Base-by-base conservation (phyloP, 164 flowering plant genomes). In the Nymphaea thermarum region DNA sequence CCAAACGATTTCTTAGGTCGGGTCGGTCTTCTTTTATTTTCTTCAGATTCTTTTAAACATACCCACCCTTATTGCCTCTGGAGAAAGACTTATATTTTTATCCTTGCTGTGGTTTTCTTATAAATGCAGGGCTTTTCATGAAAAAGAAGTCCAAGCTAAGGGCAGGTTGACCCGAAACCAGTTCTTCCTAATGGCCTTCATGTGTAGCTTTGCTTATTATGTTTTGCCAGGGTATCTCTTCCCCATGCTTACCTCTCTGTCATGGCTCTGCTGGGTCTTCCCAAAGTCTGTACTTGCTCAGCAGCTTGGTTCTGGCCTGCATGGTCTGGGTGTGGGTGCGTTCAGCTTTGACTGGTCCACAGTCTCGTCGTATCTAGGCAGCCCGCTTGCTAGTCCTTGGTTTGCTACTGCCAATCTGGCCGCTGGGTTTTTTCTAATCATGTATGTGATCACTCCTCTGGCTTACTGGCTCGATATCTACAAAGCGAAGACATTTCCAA, bases 341-440 rank as follows among this genome's bases (percentile, higher is more conserved):
- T 12, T 88, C 6, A 81, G 85, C 1, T 74, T 88, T 1, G 93
- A 86, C 68, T 88, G 93, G 93, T 44, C 87, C 4, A 79, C 76
- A 5, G 80, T 85, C 14, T 78, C 89, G 5, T 80, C 91, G 25
- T 86, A 75, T 78, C 64, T 83, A 44, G 76, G 74, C 60, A 88
- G 88, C 75, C 94, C 93, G 2, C 83, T 88, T 7, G 79, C 86
- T n/a, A 72, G 80, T 65, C 94, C 95, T 4, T 87, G 85, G 80
- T 83, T 84, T 66, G 86, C 88, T 64, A 87, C 84, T 16, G 82
- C 72, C 61, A 88, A 88, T 64, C 73, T 87, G 25, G 83, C 78
- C 4, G 67, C 68, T 2, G 95, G 91, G 4, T 88, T 81, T 72
- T 25, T 65, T 2, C 25, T 82, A 63, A 42, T 85, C 3, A 65